Conservation (phyloP, 2,329 filamentous ascomycete genomes). For the Colletotrichum destructivum region DNA sequence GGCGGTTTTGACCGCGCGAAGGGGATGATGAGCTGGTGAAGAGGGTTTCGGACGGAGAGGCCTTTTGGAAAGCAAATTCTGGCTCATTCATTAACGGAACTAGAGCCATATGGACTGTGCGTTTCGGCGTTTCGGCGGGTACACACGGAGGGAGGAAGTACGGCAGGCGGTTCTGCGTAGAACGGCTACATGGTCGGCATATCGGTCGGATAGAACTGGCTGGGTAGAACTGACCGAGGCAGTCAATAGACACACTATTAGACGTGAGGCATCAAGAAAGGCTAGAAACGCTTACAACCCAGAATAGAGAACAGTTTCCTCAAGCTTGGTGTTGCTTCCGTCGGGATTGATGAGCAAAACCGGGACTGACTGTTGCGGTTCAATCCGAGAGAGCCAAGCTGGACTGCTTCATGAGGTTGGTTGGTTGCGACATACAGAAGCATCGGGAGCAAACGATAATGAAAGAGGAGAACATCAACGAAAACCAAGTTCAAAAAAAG, state of each 20-base stretch:
- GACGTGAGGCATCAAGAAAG: background rate
- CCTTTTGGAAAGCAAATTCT: too few species aligned
- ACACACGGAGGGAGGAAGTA: background rate
- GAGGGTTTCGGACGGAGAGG: background rate
- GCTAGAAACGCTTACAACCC: background rate
- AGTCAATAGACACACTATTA: background rate
- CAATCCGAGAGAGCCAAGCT: too few species aligned
- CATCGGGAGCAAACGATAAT: too few species aligned
- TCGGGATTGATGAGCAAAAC: background rate
- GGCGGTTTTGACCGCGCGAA: slow-evolving; percentile 90
- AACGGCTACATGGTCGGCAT: background rate
- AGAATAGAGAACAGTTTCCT: background rate
- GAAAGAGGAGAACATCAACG: too few species aligned
- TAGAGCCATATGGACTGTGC: background rate
- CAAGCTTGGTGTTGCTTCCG: background rate
- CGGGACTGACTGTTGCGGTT: too few species aligned
- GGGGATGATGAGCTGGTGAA: slow-evolving; percentile 88
- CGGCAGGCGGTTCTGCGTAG: background rate
- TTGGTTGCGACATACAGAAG: too few species aligned
- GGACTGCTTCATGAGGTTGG: too few species aligned
- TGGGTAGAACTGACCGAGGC: background rate
- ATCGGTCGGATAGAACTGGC: background rate
- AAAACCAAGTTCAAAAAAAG: too few species aligned
- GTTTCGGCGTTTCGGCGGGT: slow-evolving; percentile 3
- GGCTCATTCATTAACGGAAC: background rate